Base-by-base conservation (phyloP, 1,284 basidiomycete species). In the Moesziomyces antarcticus region DNA sequence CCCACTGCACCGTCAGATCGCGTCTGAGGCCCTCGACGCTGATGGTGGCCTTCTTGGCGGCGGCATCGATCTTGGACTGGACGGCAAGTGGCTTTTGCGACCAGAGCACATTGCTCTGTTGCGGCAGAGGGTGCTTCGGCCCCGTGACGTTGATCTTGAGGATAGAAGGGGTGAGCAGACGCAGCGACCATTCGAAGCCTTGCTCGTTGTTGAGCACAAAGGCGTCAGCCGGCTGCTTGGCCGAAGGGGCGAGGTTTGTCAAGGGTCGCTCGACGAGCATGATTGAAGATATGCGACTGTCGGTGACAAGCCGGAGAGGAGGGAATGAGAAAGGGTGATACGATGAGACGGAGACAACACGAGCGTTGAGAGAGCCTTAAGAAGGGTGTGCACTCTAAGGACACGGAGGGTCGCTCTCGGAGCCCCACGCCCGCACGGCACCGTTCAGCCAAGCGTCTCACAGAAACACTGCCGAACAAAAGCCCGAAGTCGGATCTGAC, bases 81-180 rank as follows among this genome's bases (percentile, higher is more conserved):
- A 85, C 79, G 24, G 43, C 20, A 0, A 80, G 56, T 1, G 81
- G 77, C 14, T 72, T 54, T 20, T 59, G 53, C 14, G 49, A n/a
- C 50, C 82, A 79, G 20, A 83, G 67, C 41, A 86, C 73, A 52
- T 86, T 86, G 72, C 81, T 80, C 63, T 86, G 85, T 21, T 84
- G 84, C 0, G 85, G 85, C 24, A 72, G 62, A 8, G 82, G 83
- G 40, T 84, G 79, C 40, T 83, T 80, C 0, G 84, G 84, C 4
- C 84, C 84, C 2, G 78, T 79, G 22, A 86, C 65, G 18, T 80
- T 71, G 27, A 83, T 77, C 43, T 82, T 82, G 50, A 85, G 78
- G 30, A 80, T 81, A 37, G 80, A 81, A 22, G 79, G 62, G 3
- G 81, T 77, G 8, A 84, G 83, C 56, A 85, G 83, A 44, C 79